These are phyloP conservation scores for Amoebophrya sp. DNA, from an alignment of 169 alveolate genomes.

Conservation along the genomic window DNA sequence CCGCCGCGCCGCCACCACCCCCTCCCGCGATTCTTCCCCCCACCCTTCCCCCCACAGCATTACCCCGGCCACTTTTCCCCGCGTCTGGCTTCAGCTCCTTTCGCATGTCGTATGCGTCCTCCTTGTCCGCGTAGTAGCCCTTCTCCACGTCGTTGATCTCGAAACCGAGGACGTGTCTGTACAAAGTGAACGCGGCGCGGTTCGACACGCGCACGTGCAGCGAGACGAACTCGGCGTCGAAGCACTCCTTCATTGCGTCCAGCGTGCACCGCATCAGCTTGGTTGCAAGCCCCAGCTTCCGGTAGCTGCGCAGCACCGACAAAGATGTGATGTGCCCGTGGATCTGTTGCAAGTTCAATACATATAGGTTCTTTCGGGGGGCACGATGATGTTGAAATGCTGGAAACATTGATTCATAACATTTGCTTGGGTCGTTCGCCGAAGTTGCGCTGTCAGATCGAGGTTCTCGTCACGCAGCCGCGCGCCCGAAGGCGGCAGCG, in stretches of 20 bases:
- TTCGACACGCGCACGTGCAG: constrained; percentile 74
- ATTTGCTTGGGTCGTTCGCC: no score
- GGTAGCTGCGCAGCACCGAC: constrained; percentile 60
- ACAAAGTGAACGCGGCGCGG: constrained; percentile 41
- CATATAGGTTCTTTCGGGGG: no score
- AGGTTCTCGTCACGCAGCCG: no score
- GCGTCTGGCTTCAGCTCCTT: constrained; percentile 6
- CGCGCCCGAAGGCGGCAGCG: background rate
- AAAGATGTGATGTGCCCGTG: constrained; percentile 70
- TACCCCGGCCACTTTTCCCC: no score
- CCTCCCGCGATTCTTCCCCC: no score
- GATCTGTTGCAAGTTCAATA: background rate
- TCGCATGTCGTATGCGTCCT: constrained; percentile 37
- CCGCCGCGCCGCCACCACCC: no score
- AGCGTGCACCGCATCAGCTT: constrained; percentile 42
- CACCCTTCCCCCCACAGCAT: no score
- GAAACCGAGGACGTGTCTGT: background rate
- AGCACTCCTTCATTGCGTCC: constrained; percentile 55
- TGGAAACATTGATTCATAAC: no score
- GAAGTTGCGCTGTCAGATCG: no score
- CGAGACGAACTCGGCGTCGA: constrained; percentile 57
- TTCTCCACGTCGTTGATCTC: constrained; percentile 24
- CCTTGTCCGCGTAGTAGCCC: constrained; percentile 37
- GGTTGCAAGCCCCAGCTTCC: constrained; percentile 75
- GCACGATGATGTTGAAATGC: no score